Evolutionary conservation across 2,329 filamentous ascomycete genomes (phyloP).

Genomic region (Thelonectria rubi): DNA sequence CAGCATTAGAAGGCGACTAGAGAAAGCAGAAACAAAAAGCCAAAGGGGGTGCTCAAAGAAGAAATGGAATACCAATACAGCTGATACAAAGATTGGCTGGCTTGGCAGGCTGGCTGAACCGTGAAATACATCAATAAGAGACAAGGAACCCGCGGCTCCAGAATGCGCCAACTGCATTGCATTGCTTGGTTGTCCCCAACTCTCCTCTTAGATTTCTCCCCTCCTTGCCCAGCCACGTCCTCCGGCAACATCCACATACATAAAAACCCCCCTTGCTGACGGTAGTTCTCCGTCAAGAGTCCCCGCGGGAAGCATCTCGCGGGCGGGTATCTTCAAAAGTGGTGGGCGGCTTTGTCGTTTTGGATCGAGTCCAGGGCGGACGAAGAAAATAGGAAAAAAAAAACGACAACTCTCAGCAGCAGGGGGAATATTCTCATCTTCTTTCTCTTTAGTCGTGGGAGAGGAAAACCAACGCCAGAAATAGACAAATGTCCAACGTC

Average conservation of each 20-base stretch:
- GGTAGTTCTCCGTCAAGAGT: conserved; percentile 27
- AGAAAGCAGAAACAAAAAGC: conserved; percentile 58
- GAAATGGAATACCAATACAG: conserved; percentile 43
- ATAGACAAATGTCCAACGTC: conserved; percentile 57
- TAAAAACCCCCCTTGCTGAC: conserved; percentile 33
- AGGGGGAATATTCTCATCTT: conserved; percentile 54
- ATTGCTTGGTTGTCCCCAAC: conserved; percentile 33
- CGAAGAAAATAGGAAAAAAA: conserved; percentile 46
- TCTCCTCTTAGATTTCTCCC: conserved; percentile 32
- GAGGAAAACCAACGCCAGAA: conserved; percentile 60
- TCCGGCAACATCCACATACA: conserved; percentile 34
- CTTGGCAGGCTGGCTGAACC: conserved; percentile 8
- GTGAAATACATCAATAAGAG: conserved; percentile 17
- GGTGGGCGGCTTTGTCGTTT: conserved; percentile 38
- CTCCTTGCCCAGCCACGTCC: conserved; percentile 34
- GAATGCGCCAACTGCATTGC: conserved; percentile 35
- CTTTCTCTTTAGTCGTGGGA: conserved; percentile 54
- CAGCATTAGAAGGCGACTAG: conserved; percentile 71
- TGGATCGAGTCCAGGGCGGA: conserved; percentile 35
- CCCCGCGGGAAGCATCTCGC: conserved; percentile 22
- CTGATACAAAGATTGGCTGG: conserved; percentile 23
- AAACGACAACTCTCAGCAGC: conserved; percentile 49
- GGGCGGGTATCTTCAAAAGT: conserved; percentile 38
- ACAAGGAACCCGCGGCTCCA: conserved; percentile 27
- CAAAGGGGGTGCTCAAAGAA: conserved; percentile 44